Base-by-base conservation (phyloP, 2,329 filamentous ascomycete genomes). In the Botrytis fabae region DNA sequence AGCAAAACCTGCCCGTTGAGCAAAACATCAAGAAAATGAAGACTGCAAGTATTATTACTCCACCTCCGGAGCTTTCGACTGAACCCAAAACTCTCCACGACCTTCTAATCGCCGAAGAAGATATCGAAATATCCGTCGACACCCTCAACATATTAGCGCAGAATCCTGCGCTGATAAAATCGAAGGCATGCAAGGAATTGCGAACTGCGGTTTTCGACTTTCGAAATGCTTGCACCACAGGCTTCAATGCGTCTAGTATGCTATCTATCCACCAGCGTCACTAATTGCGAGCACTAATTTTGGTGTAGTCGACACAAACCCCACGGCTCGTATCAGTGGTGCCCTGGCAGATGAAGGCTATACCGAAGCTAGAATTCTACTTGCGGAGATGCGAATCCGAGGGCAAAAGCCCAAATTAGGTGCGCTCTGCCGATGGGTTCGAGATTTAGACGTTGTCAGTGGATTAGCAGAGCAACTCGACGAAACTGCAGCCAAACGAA, bases 351-450 rank as follows among this genome's bases (percentile, higher is more conserved):
- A 93, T 80, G 89, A 86, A 68, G 88, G 89, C 78, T 91, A 90
- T 75, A 85, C 84, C 16, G 90, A 92, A n/a, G 90, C 90, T 8
- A 85, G 85, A 69, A 85, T 93, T 25, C 79, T 92, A 22, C 85
- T 93, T 1, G 87, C 90, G 0, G 91, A 93, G 82, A 93, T 93
- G 91, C 85, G 87, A 44, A 89, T 93, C 28, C 84, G 90, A n/a
- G 83, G 85, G 4, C 86, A 92, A 75, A 85, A 87, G 28, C 91
- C 91, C 0, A 91, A 91, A 76, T 82, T 93, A 0, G 91, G 91
- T 32, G 90, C 91, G 1, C 81, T 93, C 12, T 92, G 90, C 80
- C 88, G 91, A 73, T 93, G 91, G 91, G 91, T 93, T 7, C 86
- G 91, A 73, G 90, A 92, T 78, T 83, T 93, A 40, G 91, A 93